Conservation (phyloP, 1,284 basidiomycete species). For the Paramarasmius palmivorus region DNA sequence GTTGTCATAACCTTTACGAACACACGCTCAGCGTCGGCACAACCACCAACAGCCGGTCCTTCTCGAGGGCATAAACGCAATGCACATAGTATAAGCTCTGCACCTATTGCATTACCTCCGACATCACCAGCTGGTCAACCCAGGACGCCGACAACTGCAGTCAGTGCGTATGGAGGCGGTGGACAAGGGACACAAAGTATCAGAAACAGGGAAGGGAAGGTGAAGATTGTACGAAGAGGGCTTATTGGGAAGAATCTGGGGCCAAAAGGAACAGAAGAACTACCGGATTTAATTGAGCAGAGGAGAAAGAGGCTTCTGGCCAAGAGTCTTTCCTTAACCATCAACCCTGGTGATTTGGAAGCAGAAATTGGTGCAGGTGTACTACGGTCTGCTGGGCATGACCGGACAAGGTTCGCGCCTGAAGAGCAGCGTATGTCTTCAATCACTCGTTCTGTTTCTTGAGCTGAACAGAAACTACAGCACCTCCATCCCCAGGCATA, state of each 20-base stretch:
- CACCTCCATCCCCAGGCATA: slow-evolving; percentile 31
- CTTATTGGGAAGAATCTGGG: slow-evolving; percentile 35
- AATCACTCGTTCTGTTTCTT: too few relatives aligned
- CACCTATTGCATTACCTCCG: slow-evolving; percentile 71
- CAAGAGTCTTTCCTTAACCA: slow-evolving; percentile 60
- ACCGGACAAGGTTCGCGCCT: neutral
- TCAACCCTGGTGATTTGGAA: slow-evolving; percentile 45
- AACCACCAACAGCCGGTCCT: slow-evolving; percentile 39
- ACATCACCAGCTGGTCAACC: slow-evolving; percentile 66
- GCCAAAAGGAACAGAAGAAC: slow-evolving; percentile 32
- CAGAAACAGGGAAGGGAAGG: slow-evolving; percentile 18
- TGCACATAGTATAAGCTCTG: slow-evolving; percentile 75
- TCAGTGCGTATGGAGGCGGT: slow-evolving; percentile 15
- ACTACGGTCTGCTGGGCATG: neutral
- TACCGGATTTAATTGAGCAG: slow-evolving; percentile 47
- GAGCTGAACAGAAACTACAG: slow-evolving; percentile 16
- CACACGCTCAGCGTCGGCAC: slow-evolving; percentile 45
- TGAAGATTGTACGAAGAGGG: slow-evolving; percentile 31
- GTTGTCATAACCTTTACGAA: slow-evolving; percentile 90
- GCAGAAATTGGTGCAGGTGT: slow-evolving; percentile 16
- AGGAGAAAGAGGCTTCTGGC: slow-evolving; percentile 45
- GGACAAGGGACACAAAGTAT: slow-evolving; percentile 16
- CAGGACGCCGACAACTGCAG: slow-evolving; percentile 33
- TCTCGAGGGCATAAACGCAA: slow-evolving; percentile 50
- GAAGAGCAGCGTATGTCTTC: neutral